These are phyloP conservation scores for Fagus crenata DNA, from an alignment of 306 rosid species.

Conservation along the genomic window DNA sequence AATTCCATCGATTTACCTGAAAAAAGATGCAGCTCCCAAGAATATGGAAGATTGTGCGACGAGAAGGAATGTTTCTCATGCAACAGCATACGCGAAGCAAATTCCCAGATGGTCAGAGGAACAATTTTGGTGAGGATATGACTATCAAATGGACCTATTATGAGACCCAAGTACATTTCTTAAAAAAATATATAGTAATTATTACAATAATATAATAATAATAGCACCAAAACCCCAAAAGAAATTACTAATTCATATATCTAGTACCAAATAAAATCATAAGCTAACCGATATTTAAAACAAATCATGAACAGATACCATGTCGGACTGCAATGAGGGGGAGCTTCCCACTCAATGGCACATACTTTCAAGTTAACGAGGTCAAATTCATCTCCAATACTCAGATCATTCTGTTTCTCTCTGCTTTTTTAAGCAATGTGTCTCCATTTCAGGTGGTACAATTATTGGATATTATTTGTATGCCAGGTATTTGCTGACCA, in stretches of 20 bases:
- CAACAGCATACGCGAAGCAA: constrained; percentile 76
- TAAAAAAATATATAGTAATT: neutral
- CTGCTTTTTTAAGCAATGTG: constrained; percentile 17
- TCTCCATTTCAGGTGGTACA: constrained; percentile 26
- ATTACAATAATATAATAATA: neutral
- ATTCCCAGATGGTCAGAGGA: constrained; percentile 78
- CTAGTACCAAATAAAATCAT: constrained; percentile 5
- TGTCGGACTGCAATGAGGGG: constrained; percentile 95
- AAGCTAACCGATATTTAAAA: constrained; percentile 31
- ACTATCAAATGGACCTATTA: constrained; percentile 22
- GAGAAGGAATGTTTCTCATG: constrained; percentile 83
- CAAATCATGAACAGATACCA: constrained; percentile 67
- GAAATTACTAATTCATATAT: constrained; percentile 3
- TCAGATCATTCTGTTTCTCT: constrained; percentile 9
- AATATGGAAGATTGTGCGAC: constrained; percentile 59
- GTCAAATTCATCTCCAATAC: constrained; percentile 35
- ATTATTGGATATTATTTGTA: constrained; percentile 11
- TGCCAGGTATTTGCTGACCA: constrained; percentile 69
- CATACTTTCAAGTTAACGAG: constrained; percentile 98
- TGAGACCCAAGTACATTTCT: constrained; percentile 8
- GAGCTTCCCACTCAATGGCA: constrained; percentile 93
- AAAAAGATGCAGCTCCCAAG: constrained; percentile 62
- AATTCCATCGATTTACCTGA: constrained; percentile 80
- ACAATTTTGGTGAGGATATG: constrained; percentile 69
- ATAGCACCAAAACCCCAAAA: constrained; percentile 5